Conservation (phyloP, 257 asterid genomes). For the Handroanthus guayacan region DNA sequence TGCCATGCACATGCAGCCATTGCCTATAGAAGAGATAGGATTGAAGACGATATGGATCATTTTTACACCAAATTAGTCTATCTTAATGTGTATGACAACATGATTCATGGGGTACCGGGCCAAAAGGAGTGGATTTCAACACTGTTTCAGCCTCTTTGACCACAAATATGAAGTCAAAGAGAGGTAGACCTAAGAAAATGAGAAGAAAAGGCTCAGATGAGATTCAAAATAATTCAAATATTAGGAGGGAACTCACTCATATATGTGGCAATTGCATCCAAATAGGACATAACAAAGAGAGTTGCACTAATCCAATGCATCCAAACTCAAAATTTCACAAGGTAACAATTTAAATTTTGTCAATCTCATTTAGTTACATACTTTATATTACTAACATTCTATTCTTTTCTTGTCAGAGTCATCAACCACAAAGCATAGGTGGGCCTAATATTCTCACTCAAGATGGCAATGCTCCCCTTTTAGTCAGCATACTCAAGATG, state of each 20-base stretch:
- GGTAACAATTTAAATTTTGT: too few relatives aligned
- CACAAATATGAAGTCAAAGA: background rate
- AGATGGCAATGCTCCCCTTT: too few relatives aligned
- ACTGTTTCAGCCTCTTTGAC: background rate
- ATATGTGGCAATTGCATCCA: background rate
- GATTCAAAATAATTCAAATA: background rate
- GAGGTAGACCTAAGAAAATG: background rate
- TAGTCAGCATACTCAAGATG: too few relatives aligned
- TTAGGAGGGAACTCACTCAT: background rate
- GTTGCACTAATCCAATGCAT: background rate
- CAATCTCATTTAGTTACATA: too few relatives aligned
- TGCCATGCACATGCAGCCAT: conserved; percentile 1
- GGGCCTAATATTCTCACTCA: too few relatives aligned
- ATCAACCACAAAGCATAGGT: too few relatives aligned
- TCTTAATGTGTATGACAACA: background rate
- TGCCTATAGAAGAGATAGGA: background rate
- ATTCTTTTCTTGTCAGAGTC: too few relatives aligned
- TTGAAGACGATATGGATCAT: background rate
- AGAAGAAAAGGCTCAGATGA: background rate
- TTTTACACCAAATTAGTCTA: background rate
- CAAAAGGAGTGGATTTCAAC: background rate
- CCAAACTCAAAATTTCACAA: background rate
- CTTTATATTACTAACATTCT: too few relatives aligned
- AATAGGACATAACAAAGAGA: background rate
- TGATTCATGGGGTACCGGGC: conserved; percentile 14